Conservation (phyloP, 2,329 filamentous ascomycete species). For the Leptographium radiaticola region DNA sequence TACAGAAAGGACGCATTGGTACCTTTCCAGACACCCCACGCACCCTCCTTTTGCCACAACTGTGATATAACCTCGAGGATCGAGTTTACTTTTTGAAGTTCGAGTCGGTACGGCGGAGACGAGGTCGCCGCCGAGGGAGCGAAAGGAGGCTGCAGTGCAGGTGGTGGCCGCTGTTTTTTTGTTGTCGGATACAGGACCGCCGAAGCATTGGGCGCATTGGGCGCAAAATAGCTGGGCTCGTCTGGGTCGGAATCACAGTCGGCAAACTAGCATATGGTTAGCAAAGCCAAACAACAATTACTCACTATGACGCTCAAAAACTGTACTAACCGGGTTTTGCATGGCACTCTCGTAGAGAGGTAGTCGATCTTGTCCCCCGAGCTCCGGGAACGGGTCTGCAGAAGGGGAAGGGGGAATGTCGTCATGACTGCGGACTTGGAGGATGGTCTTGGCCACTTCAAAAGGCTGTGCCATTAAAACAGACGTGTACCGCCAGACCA, state of each 20-base stretch:
- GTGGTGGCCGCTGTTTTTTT: conserved; percentile 5
- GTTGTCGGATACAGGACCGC: conserved; percentile 26
- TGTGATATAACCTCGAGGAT: conserved; percentile 77
- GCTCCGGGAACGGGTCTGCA: background rate
- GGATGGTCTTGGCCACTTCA: conserved; percentile 86
- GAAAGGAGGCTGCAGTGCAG: background rate
- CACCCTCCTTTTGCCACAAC: conserved; percentile 79
- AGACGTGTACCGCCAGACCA: conserved; percentile 83
- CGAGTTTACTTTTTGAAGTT: conserved; percentile 63
- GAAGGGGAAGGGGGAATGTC: conserved; percentile 21
- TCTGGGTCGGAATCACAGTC: conserved; percentile 62
- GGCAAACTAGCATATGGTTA: conserved; percentile 20
- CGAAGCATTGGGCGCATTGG: conserved; percentile 43
- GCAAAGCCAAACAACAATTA: background rate
- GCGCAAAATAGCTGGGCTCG: conserved; percentile 75
- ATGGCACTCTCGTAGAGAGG: background rate
- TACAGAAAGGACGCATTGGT: conserved; percentile 91
- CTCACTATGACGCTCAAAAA: background rate
- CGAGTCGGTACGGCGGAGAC: conserved; percentile 44
- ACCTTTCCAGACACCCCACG: conserved; percentile 88
- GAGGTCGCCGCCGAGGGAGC: background rate
- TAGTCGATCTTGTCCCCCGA: background rate
- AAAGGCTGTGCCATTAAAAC: conserved; percentile 89
- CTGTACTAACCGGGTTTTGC: background rate
- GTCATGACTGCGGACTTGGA: conserved; percentile 60